A percentile compares a stretch with the other conserved stretches of the same genome.
Conservation (phyloP, 345 rosid genomes). For the Excoecaria agallocha region DNA sequence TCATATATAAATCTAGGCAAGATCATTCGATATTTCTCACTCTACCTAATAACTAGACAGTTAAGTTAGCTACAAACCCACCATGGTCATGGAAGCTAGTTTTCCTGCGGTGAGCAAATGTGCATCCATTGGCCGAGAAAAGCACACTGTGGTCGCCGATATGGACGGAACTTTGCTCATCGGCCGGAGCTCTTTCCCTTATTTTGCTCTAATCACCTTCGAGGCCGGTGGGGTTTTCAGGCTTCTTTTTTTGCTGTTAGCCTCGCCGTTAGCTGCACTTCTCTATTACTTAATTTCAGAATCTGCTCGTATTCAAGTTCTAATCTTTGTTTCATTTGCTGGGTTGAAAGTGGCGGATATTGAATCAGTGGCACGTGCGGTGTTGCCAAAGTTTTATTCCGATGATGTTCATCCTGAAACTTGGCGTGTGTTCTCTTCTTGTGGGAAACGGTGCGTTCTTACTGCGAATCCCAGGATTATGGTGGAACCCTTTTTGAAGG, state of each 20-base stretch:
- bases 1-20: not conserved
- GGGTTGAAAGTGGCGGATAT: constrained; percentile 56
- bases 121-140: constrained; percentile 44
- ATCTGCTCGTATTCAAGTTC: constrained; percentile 52
- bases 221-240: constrained; percentile 71
- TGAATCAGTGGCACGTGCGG: constrained; percentile 66
- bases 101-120: constrained; percentile 47
- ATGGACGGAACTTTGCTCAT: constrained; percentile 69
- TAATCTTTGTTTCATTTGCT: constrained; percentile 47
- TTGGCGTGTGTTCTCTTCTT: constrained; percentile 64
- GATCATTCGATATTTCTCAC: not conserved
- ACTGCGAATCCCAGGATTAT: constrained; percentile 72
- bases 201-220: constrained; percentile 57
- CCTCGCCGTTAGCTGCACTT: constrained; percentile 53
- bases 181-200: constrained; percentile 42
- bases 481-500: constrained; percentile 71
- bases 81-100: not conserved
- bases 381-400: constrained; percentile 67
- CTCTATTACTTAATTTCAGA: constrained; percentile 58
- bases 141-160: constrained; percentile 62
- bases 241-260: constrained; percentile 57
- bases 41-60: not conserved
- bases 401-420: constrained; percentile 59
- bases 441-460: constrained; percentile 50
- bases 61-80: not conserved